These are phyloP conservation scores for Colletotrichum plurivorum DNA, from an alignment of 2,329 filamentous ascomycete genomes.

Conservation along the genomic window DNA sequence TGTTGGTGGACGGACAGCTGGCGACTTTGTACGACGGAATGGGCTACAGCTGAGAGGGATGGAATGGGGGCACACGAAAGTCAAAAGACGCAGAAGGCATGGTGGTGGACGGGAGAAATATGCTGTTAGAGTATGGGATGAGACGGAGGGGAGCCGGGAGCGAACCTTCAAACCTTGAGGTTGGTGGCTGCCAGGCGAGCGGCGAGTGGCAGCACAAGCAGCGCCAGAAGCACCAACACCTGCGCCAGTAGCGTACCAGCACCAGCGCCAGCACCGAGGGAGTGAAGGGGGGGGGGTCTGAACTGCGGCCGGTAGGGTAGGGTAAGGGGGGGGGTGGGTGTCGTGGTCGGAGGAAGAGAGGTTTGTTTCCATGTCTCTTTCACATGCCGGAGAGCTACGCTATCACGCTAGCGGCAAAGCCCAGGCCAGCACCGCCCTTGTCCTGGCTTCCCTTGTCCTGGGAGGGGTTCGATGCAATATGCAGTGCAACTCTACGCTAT, in stretches of 20 bases:
- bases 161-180: constrained; percentile 37
- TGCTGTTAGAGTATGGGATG: constrained; percentile 39
- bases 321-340: neutral
- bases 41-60: constrained; percentile 25
- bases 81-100: constrained; percentile 33
- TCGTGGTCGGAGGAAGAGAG: no score
- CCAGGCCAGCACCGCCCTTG: constrained; percentile 28
- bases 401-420: constrained; percentile 29
- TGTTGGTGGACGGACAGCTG: constrained; percentile 20
- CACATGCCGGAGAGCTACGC: constrained; percentile 20
- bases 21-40: constrained; percentile 37
- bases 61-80: constrained; percentile 23
- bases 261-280: constrained; percentile 14
- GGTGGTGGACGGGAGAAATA: constrained; percentile 35
- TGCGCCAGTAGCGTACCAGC: neutral
- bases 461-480: constrained; percentile 38
- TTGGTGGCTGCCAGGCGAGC: constrained; percentile 26
- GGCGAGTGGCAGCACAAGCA: neutral
- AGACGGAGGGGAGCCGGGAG: constrained; percentile 40
- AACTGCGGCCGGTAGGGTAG: constrained; percentile 20
- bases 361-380: constrained; percentile 11
- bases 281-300: constrained; percentile 19
- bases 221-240: neutral
- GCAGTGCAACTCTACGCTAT: constrained; percentile 32
- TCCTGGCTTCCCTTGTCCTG: constrained; percentile 29